A percentile compares a stretch with the other conserved stretches of the same genome.
Conservation (phyloP, 441 rosid species). For the Populus hybrid region DNA sequence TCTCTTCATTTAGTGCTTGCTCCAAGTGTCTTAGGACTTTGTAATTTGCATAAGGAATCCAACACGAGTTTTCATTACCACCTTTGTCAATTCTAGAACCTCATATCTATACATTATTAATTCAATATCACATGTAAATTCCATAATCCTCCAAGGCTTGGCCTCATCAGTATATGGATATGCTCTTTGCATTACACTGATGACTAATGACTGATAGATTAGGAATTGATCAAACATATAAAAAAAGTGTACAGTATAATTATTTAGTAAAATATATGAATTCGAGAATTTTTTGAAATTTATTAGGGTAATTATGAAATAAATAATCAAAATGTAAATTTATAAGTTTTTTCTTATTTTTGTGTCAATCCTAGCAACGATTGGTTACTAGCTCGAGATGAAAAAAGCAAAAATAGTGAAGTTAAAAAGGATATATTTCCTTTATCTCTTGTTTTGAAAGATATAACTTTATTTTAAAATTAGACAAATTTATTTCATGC, state of each 20-base stretch:
- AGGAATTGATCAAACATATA: too few relatives aligned
- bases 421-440: too few relatives aligned
- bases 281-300: neutral
- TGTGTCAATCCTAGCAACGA: too few relatives aligned
- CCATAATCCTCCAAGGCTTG: neutral
- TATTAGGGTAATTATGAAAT: neutral
- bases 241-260: too few relatives aligned
- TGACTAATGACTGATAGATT: too few relatives aligned
- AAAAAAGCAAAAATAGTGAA: too few relatives aligned
- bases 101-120: neutral
- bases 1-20: neutral
- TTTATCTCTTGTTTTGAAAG: too few relatives aligned
- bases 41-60: neutral
- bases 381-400: too few relatives aligned
- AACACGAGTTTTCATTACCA: neutral
- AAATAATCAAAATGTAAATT: neutral
- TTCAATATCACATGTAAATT: neutral
- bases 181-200: too few relatives aligned
- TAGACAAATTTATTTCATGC: too few relatives aligned
- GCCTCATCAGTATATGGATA: neutral
- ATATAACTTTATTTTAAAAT: too few relatives aligned
- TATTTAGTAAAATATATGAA: neutral
- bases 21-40: neutral
- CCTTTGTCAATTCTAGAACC: neutral
- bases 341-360: too few relatives aligned